These are phyloP conservation scores for Taphrina flavorubra DNA, from an alignment of 1,139 yeast genomes.

Conservation along the genomic window DNA sequence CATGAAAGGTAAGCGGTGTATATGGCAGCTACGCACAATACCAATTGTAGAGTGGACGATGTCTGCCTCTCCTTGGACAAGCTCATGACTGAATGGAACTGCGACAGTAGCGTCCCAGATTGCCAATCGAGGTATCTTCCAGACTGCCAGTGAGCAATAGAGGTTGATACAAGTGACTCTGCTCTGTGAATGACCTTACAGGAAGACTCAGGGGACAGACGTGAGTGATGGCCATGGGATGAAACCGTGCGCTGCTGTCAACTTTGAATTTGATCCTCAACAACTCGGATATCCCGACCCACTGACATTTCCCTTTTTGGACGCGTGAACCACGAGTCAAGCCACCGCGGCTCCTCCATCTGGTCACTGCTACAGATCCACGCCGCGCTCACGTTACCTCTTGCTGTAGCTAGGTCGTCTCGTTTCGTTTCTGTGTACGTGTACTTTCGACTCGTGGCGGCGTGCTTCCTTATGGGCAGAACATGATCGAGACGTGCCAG, in stretches of 20 bases:
- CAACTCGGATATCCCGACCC: slow-evolving; percentile 4
- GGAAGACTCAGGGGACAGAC: too few species aligned
- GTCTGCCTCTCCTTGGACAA: slow-evolving; percentile 1
- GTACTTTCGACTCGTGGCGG: too few species aligned
- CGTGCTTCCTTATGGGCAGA: too few species aligned
- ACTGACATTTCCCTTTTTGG: background rate
- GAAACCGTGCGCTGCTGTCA: background rate
- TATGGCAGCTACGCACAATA: slow-evolving; percentile 32
- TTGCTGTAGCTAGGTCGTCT: too few species aligned
- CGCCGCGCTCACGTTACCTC: background rate
- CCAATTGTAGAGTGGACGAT: slow-evolving; percentile 19
- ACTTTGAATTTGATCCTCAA: background rate
- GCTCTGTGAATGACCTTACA: too few species aligned
- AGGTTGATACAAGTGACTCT: too few species aligned
- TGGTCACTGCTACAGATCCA: background rate
- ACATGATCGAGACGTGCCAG: too few species aligned
- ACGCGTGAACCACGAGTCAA: background rate
- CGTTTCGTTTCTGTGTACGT: too few species aligned
- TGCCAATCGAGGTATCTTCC: too few species aligned
- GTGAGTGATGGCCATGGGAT: background rate
- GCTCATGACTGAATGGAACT: background rate
- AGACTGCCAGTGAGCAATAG: too few species aligned
- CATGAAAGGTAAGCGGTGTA: slow-evolving; percentile 54
- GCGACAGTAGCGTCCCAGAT: too few species aligned
- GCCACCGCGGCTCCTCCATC: slow-evolving; percentile 6